These are phyloP conservation scores for Leccinum sublutescens DNA, from an alignment of 768 basidiomycete genomes.

Conservation along the genomic window DNA sequence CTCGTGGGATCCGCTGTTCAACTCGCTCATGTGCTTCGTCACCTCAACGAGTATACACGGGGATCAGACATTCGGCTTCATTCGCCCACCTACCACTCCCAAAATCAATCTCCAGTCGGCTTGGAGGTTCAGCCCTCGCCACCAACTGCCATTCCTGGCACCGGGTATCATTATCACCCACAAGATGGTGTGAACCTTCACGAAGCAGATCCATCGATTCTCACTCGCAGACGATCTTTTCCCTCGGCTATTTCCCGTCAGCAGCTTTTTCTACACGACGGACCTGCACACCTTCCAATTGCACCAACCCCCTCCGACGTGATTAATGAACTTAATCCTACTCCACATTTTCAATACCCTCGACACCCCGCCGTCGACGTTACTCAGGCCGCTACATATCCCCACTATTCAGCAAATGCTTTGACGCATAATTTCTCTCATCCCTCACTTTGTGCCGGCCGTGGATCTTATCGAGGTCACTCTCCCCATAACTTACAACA, in stretches of 20 bases:
- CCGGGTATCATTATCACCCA: slow-evolving; percentile 32
- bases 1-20: slow-evolving; percentile 64
- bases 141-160: slow-evolving; percentile 29
- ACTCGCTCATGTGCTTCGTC: slow-evolving; percentile 53
- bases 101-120: slow-evolving; percentile 29
- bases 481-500: slow-evolving; percentile 9
- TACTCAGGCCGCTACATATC: slow-evolving; percentile 17
- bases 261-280: slow-evolving; percentile 11
- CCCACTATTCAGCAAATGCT: slow-evolving; percentile 12
- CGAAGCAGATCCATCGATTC: slow-evolving; percentile 18
- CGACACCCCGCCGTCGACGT: slow-evolving; percentile 6
- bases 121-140: slow-evolving; percentile 44
- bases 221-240: slow-evolving; percentile 31
- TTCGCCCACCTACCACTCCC: slow-evolving; percentile 36
- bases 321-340: slow-evolving; percentile 7
- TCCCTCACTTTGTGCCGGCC: slow-evolving; percentile 11
- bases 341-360: slow-evolving; percentile 18
- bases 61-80: slow-evolving; percentile 37
- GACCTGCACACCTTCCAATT: slow-evolving; percentile 9
- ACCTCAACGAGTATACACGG: slow-evolving; percentile 36
- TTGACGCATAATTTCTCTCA: slow-evolving; percentile 12
- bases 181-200: slow-evolving; percentile 20
- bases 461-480: slow-evolving; percentile 9
- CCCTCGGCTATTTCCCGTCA: slow-evolving; percentile 19
- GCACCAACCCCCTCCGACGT: slow-evolving; percentile 8